Base-by-base conservation (phyloP, 2,329 filamentous ascomycete genomes). In the Talaromyces atroroseus region DNA sequence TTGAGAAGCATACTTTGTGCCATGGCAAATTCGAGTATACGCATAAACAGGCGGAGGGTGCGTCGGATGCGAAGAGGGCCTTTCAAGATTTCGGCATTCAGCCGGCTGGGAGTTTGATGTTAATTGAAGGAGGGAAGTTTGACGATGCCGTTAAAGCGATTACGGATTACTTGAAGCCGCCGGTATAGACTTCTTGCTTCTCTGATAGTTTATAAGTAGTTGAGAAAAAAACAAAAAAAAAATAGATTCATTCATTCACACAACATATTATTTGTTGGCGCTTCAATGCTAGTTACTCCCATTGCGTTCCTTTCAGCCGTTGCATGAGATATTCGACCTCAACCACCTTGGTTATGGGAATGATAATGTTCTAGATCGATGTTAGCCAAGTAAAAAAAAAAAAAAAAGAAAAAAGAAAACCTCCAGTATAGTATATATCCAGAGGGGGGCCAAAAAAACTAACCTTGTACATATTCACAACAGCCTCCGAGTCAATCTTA, bases 291-390 rank as follows among this genome's bases (percentile, higher is more conserved):
- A 48, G 10, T 69, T 61, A 76, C 61, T 78, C 74, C 77, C 77
- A 79, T 65, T 77, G 60, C 3, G 77, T 79, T 26, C 76, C 76
- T 63, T 76, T 83, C 54, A 99, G 77, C 61, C 94, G 83, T 74
- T 97, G 90, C 90, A 99, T 95, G 64, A 99, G 78, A 71, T 99
- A 99, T 66, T 99, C 94, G 10, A 99, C 91, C 78, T 99, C 94
- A 42, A 99, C 92, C 61, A 91, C 88, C 74, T 99, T 99, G n/a
- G 94, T 99, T 71, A 97, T 75, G 0, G 94, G 94, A 64, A 99
- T 99, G 59, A 99, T 92, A 74, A 71, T 96, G 83, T 80, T 85
- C 73, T 74, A 51, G 5, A 24, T n/a, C 23, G 4, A 18, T 16
- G 40, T 60, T 38, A 57, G 56, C 46, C n/a, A n/a, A n/a, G n/a